A percentile compares a stretch with the other conserved stretches of the same genome.
Conservation (phyloP, 1,284 basidiomycete species). For the Trametes hirsuta region DNA sequence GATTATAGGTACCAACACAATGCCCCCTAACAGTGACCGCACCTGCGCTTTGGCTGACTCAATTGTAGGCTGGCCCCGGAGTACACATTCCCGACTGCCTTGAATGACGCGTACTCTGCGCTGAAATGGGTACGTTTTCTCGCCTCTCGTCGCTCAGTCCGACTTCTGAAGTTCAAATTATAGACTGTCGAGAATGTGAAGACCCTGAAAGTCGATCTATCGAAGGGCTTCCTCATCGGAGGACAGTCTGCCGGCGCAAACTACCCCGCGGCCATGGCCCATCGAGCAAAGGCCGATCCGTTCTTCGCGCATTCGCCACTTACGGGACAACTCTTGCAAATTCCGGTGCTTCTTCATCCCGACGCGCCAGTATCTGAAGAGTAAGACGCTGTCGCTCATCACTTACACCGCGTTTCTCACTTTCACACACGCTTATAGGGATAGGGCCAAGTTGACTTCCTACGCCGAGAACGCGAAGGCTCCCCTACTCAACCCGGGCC, state of each 20-base stretch:
- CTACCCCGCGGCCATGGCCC: slow-evolving; percentile 20
- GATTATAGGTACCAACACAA: background rate
- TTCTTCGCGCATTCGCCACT: slow-evolving; percentile 9
- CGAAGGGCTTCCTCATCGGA: slow-evolving; percentile 25
- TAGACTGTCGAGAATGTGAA: slow-evolving; percentile 1
- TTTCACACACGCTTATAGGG: background rate
- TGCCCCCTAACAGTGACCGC: too few relatives aligned
- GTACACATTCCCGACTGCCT: slow-evolving; percentile 40
- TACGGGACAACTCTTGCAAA: slow-evolving; percentile 11
- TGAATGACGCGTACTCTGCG: slow-evolving; percentile 41
- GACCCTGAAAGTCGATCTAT: slow-evolving; percentile 7
- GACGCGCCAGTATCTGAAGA: slow-evolving; percentile 3
- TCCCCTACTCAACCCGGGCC: background rate
- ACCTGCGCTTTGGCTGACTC: background rate
- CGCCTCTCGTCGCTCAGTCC: background rate
- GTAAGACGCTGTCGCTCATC: background rate
- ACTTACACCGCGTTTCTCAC: too few relatives aligned
- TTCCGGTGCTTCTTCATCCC: slow-evolving; percentile 8
- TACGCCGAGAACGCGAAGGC: background rate
- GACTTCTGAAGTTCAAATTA: background rate
- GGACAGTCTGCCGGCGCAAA: slow-evolving; percentile 29
- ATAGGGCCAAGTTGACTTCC: background rate
- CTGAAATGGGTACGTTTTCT: slow-evolving; percentile 35
- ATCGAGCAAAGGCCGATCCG: slow-evolving; percentile 20
- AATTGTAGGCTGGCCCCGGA: slow-evolving; percentile 40